Conservation (phyloP, 495 filamentous ascomycete genomes). For the Neurospora hispaniola region DNA sequence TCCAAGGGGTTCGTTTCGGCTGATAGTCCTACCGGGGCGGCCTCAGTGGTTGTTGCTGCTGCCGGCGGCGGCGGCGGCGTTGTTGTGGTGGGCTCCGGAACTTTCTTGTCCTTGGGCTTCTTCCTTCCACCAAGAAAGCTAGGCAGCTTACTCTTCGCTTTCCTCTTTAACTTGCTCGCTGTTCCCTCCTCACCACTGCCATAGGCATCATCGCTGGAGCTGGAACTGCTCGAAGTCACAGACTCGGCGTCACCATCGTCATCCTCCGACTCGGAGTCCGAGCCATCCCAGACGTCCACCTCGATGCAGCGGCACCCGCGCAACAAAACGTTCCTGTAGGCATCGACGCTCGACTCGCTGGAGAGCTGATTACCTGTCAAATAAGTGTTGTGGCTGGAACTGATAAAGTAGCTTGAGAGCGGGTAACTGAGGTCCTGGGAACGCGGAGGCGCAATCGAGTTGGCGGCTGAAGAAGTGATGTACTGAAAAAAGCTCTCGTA, state of each 20-base stretch:
- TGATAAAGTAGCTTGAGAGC: constrained; percentile 81
- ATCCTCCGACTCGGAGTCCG: constrained; percentile 36
- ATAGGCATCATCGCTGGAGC: constrained; percentile 15
- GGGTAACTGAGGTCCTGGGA: constrained; percentile 50
- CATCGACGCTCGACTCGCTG: constrained; percentile 66
- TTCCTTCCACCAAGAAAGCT: constrained; percentile 24
- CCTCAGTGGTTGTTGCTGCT: neutral
- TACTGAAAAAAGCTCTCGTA: constrained; percentile 46
- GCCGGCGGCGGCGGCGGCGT: neutral
- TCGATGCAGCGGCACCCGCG: constrained; percentile 88
- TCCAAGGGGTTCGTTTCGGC: constrained; percentile 1
- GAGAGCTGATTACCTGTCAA: constrained; percentile 86
- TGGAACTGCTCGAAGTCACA: constrained; percentile 9
- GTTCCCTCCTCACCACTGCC: constrained; percentile 6
- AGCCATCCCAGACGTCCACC: constrained; percentile 92
- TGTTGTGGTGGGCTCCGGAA: neutral
- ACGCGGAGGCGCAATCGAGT: constrained; percentile 27
- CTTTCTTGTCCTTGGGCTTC: neutral
- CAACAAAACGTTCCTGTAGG: constrained; percentile 73
- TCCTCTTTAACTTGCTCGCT: constrained; percentile 21
- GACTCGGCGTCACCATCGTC: constrained; percentile 14
- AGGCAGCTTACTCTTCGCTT: constrained; percentile 27
- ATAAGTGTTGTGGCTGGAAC: constrained; percentile 92
- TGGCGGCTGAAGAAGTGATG: constrained; percentile 47
- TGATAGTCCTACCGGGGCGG: neutral